Conservation (phyloP, 805 yeast genomes). For the Tetrapisispora fleetii region DNA sequence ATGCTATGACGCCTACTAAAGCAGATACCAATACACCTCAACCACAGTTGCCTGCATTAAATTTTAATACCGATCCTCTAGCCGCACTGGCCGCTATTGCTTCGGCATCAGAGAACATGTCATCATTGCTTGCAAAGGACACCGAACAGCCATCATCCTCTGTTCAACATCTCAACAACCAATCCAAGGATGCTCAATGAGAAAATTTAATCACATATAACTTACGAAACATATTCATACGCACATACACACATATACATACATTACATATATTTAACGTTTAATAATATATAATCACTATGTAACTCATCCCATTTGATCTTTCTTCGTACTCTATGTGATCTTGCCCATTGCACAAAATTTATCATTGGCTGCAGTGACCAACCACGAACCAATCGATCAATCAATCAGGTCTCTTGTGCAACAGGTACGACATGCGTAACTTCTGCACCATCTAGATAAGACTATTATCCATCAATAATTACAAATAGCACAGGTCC, state of each 20-base stretch:
- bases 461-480: too few relatives aligned
- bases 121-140: slow-evolving; percentile 6
- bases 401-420: too few relatives aligned
- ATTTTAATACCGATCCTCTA: slow-evolving; percentile 28
- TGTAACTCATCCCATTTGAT: neutral
- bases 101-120: slow-evolving; percentile 25
- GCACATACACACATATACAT: too few relatives aligned
- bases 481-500: too few relatives aligned
- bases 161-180: neutral
- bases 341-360: too few relatives aligned
- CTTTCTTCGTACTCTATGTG: too few relatives aligned
- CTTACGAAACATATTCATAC: neutral
- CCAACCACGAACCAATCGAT: too few relatives aligned
- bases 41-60: slow-evolving; percentile 4
- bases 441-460: too few relatives aligned
- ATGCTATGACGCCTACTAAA: neutral
- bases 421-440: too few relatives aligned
- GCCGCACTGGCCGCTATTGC: slow-evolving; percentile 33
- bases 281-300: neutral
- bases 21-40: neutral
- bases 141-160: neutral
- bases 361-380: too few relatives aligned
- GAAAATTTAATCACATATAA: too few relatives aligned
- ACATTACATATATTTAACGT: too few relatives aligned
- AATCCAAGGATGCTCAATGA: neutral